Conservation (phyloP, 2,329 filamentous ascomycete genomes). For the Colletotrichum navitas region DNA sequence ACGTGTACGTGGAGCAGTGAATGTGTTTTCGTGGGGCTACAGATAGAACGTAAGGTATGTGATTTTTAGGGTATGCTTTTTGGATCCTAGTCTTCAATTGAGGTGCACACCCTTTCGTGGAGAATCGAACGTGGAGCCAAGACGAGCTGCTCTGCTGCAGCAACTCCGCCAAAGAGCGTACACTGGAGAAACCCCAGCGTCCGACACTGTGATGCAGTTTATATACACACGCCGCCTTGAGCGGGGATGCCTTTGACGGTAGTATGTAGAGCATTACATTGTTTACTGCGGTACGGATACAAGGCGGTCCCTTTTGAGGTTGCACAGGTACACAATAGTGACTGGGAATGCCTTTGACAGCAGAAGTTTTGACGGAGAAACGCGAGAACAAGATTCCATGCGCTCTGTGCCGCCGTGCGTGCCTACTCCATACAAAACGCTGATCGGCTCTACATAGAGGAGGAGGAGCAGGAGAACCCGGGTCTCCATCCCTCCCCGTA, state of each 20-base stretch:
- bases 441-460: not conserved
- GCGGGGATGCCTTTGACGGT: conserved; percentile 4
- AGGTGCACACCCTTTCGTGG: conserved; percentile 14
- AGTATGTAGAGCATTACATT: too few relatives aligned
- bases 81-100: not conserved
- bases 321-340: too few relatives aligned
- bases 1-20: not conserved
- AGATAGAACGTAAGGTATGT: not conserved
- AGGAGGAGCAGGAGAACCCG: not conserved
- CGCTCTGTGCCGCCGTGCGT: conserved; percentile 7
- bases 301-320: too few relatives aligned
- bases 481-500: not conserved
- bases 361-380: not conserved
- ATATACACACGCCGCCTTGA: not conserved
- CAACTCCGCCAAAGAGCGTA: not conserved
- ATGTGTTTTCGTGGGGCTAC: not conserved
- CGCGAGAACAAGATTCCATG: not conserved
- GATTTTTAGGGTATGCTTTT: not conserved
- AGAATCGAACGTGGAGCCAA: conserved; percentile 11
- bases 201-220: not conserved
- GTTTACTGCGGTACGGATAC: too few relatives aligned
- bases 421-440: not conserved
- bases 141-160: conserved; percentile 8
- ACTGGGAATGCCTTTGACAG: conserved; percentile 3
- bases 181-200: conserved; percentile 8